A percentile compares a stretch with the other conserved stretches of the same genome.
These are phyloP conservation scores for Pythium aquatile DNA, from an alignment of 352 stramenopile species.

Conservation along the genomic window DNA sequence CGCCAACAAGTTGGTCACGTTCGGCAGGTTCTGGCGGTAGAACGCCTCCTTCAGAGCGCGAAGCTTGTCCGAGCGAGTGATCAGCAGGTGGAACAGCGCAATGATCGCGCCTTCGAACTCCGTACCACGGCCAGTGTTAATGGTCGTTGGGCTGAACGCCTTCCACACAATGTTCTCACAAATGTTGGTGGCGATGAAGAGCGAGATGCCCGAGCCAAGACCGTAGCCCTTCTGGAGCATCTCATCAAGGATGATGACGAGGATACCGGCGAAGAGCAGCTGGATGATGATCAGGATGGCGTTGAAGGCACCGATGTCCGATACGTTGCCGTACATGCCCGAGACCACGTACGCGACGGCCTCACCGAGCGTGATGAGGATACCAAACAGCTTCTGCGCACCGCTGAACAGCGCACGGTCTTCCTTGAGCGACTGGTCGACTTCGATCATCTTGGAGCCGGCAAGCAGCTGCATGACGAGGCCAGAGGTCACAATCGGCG, in stretches of 20 bases:
- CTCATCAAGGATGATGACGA: slow-evolving; percentile 99
- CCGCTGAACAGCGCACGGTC: slow-evolving; percentile 97
- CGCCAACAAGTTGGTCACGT: slow-evolving; percentile 98
- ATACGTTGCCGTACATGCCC: slow-evolving; percentile 99
- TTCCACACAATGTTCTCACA: slow-evolving; percentile 99
- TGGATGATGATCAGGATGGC: slow-evolving; percentile 99
- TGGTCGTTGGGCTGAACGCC: slow-evolving; percentile 98
- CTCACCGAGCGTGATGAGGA: slow-evolving; percentile 98
- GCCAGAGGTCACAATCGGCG: slow-evolving; percentile 98
- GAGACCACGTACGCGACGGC: slow-evolving; percentile 98
- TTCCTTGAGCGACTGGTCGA: slow-evolving; percentile 99
- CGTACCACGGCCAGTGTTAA: slow-evolving; percentile 98
- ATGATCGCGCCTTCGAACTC: slow-evolving; percentile 99
- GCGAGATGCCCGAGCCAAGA: slow-evolving; percentile 97
- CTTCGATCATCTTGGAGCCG: slow-evolving; percentile 98
- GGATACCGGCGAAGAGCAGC: slow-evolving; percentile 97
- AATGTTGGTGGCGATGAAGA: slow-evolving; percentile 99
- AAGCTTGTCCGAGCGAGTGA: slow-evolving; percentile 98
- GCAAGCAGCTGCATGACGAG: slow-evolving; percentile 99
- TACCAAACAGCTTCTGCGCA: slow-evolving; percentile 99
- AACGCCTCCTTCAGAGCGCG: slow-evolving; percentile 97
- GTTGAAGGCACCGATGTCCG: slow-evolving; percentile 97
- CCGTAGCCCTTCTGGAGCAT: slow-evolving; percentile 99
- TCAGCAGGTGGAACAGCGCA: slow-evolving; percentile 98
- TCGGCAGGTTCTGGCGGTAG: slow-evolving; percentile 99